Base-by-base conservation (phyloP, 495 filamentous ascomycete species). In the Penicillium diatomitis region DNA sequence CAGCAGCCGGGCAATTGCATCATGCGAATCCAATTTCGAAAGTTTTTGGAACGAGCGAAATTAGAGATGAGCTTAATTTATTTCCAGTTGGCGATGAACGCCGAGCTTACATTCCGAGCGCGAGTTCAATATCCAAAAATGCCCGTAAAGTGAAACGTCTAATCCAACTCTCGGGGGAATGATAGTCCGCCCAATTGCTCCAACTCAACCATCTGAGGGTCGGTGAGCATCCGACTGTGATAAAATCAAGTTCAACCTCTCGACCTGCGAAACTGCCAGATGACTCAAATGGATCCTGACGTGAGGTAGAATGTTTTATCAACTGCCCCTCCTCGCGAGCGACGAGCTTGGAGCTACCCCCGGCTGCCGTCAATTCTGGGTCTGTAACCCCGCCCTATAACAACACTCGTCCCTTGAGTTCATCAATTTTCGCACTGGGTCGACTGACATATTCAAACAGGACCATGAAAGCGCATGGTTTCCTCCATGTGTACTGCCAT, bases 401-500 rank as follows among this genome's bases (percentile, higher is more conserved):
- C 47, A 28, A 20, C 12, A 40, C 38, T 10, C 8, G 29, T 4
- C 31, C 28, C 36, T 11, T 31, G 28, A 12, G 38, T 49, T 63
- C 36, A 63, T 55, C 50, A 54, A 58, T 56, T 44, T 20, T 20
- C 20, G 20, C 20, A 1, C 20, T 20, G 20, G 20, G 20, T 20
- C 20, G 20, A 20, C 20, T 20, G 20, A 20, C 20, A 20, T 20
- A 20, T 20, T 2, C 20, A 20, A 20, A 20, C 52, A 81, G 78
- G 74, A 81, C 54, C 62, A 72, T 8, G 54, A 58, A 31, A 68
- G 71, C 50, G 79, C 76, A 34, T 69, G 65, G 41, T 60, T 79
- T 39, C 68, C 70, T 8, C 55, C 60, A 46, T 80, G 75, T 60
- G 68, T 68, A 47, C 56, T 78, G 37, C 67, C 66, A 6, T 69